Percentiles rank a stretch among this genome's conserved stretches.
Evolutionary conservation across 1,139 yeast species (phyloP).

Genomic region (Scheffersomyces parashehatae): DNA sequence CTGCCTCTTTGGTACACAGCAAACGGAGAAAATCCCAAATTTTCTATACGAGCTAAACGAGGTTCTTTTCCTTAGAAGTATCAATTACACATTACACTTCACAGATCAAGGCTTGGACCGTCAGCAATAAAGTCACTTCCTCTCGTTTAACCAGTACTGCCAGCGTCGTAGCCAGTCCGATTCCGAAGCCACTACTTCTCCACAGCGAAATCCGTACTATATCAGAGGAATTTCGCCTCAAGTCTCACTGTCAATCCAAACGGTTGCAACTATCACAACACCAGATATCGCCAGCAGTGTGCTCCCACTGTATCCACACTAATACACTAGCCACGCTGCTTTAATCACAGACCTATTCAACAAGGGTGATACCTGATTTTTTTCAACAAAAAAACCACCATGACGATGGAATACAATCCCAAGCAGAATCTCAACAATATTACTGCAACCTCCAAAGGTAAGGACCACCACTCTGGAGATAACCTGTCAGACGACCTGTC

Average conservation of each 20-base stretch:
- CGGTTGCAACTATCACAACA: not conserved
- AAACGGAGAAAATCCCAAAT: not conserved
- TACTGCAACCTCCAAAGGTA: not conserved
- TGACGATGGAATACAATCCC: slow-evolving; percentile 1
- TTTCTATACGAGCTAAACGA: slow-evolving; percentile 16
- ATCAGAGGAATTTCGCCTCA: not conserved
- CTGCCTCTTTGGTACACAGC: not conserved
- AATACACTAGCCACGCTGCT: no score
- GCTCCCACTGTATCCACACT: no score
- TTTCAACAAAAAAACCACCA: slow-evolving; percentile 5
- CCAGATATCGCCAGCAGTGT: no score
- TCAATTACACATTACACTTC: not conserved
- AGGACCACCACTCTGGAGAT: slow-evolving; percentile 1
- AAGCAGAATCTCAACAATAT: not conserved
- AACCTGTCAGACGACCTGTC: not conserved
- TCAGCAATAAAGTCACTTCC: not conserved
- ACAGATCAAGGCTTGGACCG: not conserved
- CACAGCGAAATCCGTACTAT: not conserved
- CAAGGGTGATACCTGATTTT: not conserved
- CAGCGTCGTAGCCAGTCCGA: not conserved
- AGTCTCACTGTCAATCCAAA: not conserved
- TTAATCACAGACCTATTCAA: not conserved
- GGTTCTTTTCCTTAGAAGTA: slow-evolving; percentile 1
- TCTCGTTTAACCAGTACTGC: not conserved
- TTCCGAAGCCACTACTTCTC: not conserved